A percentile compares a stretch with the other conserved stretches of the same genome.
Evolutionary conservation across 108 stramenopile genomes (phyloP).

Genomic region (Skeletonema menzelii): DNA sequence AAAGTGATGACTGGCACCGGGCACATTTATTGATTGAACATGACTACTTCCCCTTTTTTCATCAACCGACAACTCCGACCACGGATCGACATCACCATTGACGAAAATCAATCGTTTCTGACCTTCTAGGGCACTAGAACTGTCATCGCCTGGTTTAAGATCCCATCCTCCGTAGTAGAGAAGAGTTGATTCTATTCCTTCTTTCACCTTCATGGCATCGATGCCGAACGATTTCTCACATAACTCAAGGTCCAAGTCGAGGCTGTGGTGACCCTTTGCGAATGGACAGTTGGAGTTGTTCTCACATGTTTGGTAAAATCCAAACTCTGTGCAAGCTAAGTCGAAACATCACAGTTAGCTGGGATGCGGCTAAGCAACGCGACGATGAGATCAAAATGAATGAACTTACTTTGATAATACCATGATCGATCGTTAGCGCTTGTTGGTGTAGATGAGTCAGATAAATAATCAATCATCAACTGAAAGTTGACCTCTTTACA

Average conservation of each 20-base stretch:
- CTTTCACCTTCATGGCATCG: conserved; percentile 44
- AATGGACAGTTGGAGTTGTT: conserved; percentile 76
- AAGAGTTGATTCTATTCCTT: conserved; percentile 63
- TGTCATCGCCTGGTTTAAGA: conserved; percentile 28
- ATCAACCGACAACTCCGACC: conserved; percentile 77
- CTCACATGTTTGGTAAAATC: conserved; percentile 94
- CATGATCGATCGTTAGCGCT: conserved; percentile 62
- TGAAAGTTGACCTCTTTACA: conserved; percentile 55
- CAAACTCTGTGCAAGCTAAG: conserved; percentile 96
- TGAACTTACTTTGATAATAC: conserved; percentile 19
- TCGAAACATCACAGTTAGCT: not conserved
- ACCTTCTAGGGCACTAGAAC: not conserved
- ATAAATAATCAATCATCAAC: conserved; percentile 33
- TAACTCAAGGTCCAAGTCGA: conserved; percentile 74
- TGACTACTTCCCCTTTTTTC: conserved; percentile 18
- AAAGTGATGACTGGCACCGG: conserved; percentile 83
- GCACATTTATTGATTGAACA: conserved; percentile 49
- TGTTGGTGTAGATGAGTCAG: conserved; percentile 9
- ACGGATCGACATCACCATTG: conserved; percentile 95
- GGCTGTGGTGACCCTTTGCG: conserved; percentile 68
- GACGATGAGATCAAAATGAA: conserved; percentile 11
- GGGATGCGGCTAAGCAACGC: not conserved
- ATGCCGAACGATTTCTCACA: conserved; percentile 76
- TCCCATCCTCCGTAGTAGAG: conserved; percentile 85
- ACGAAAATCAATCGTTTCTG: conserved; percentile 74